These are phyloP conservation scores for Corymbia calophylla DNA, from an alignment of 441 rosid genomes.

Conservation along the genomic window DNA sequence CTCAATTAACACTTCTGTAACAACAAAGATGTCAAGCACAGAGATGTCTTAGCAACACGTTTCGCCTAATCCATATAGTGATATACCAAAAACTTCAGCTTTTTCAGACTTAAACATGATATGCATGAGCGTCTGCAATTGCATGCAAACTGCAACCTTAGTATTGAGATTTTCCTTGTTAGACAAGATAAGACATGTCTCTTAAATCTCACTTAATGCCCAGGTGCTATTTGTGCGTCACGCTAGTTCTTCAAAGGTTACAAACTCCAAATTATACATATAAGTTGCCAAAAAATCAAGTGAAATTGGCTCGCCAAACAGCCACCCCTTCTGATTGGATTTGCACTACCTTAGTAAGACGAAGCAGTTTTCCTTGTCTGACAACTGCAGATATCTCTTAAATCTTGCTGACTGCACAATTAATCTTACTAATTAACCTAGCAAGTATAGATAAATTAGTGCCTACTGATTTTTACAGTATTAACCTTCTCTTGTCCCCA, in stretches of 20 bases:
- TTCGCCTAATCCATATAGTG: not conserved
- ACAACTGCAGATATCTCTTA: not conserved
- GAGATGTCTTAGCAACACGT: not conserved
- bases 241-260: not conserved
- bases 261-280: not conserved
- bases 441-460: not conserved
- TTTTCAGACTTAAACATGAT: not conserved
- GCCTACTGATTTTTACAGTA: not conserved
- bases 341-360: not conserved
- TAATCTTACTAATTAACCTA: not conserved
- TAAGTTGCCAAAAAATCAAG: not conserved
- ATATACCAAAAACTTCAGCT: not conserved
- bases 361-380: not conserved
- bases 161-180: not conserved
- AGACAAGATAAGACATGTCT: not conserved
- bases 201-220: not conserved
- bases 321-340: not conserved
- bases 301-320: not conserved
- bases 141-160: not conserved
- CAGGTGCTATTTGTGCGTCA: not conserved
- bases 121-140: not conserved
- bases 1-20: not conserved
- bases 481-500: not conserved
- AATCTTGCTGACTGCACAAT: not conserved
- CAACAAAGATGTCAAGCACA: not conserved